These are phyloP conservation scores for Fistulinella prunicolor DNA, from an alignment of 768 basidiomycete genomes.

Conservation along the genomic window DNA sequence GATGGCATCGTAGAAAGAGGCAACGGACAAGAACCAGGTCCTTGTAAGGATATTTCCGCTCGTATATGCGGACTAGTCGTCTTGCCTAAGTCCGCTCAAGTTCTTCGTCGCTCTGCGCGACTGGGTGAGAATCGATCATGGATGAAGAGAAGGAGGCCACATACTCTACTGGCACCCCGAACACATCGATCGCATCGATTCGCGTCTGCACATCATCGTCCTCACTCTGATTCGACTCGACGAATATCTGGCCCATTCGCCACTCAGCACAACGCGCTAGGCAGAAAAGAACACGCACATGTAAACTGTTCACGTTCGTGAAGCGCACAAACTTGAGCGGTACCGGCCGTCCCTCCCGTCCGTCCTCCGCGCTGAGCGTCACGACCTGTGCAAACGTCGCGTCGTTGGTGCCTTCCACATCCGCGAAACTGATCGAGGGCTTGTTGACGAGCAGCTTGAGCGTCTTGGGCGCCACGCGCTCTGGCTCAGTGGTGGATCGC, in stretches of 20 bases:
- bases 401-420: slow-evolving; percentile 54
- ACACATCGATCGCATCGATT: slow-evolving; percentile 64
- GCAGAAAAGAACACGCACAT: slow-evolving; percentile 37
- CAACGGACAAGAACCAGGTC: no score
- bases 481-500: slow-evolving; percentile 32
- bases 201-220: slow-evolving; percentile 53
- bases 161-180: slow-evolving; percentile 58
- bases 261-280: slow-evolving; percentile 1
- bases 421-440: slow-evolving; percentile 59
- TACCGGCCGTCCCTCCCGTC: slow-evolving; percentile 42
- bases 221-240: slow-evolving; percentile 61
- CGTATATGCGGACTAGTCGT: slow-evolving; percentile 19
- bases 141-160: slow-evolving; percentile 21
- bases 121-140: slow-evolving; percentile 1
- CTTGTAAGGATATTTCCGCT: no score
- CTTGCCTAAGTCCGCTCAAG: slow-evolving; percentile 37
- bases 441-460: slow-evolving; percentile 66
- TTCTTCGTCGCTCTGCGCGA: slow-evolving; percentile 35
- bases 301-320: slow-evolving; percentile 62
- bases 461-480: slow-evolving; percentile 49
- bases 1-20: no score
- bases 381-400: slow-evolving; percentile 55
- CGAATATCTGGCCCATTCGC: slow-evolving; percentile 53
- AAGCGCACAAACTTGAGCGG: slow-evolving; percentile 65
- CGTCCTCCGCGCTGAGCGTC: slow-evolving; percentile 48